Conservation (phyloP, 73 alveolate genomes). For the Tetrahymena borealis region DNA sequence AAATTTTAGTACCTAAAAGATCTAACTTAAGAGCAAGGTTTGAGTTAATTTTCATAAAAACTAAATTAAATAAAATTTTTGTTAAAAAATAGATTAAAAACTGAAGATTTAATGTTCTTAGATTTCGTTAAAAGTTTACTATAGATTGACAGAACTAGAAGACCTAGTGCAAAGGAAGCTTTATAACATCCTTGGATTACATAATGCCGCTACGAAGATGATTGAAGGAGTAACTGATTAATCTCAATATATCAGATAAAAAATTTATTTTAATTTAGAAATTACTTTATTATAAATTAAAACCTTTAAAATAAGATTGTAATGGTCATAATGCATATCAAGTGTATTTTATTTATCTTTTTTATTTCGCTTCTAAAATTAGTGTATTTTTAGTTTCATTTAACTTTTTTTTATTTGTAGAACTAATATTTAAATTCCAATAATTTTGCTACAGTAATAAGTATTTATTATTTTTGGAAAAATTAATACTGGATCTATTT, state of each 20-base stretch:
- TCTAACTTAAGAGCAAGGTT: conserved; percentile 67
- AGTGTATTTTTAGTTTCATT: too few species aligned
- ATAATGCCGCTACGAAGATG: conserved; percentile 46
- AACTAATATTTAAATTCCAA: too few species aligned
- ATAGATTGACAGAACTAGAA: conserved; percentile 57
- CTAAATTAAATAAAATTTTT: too few species aligned
- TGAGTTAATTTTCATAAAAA: too few species aligned
- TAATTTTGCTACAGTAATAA: too few species aligned
- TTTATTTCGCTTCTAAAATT: too few species aligned
- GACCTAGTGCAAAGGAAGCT: conserved; percentile 86
- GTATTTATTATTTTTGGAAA: too few species aligned
- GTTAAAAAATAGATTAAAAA: conserved; percentile 52
- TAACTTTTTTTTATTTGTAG: too few species aligned
- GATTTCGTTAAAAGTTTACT: conserved; percentile 66
- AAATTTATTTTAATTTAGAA: neutral
- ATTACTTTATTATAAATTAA: neutral
- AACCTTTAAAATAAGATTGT: too few species aligned
- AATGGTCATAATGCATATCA: too few species aligned
- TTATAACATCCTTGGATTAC: conserved; percentile 73
- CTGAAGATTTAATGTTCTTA: conserved; percentile 58
- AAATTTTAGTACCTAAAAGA: conserved; percentile 85
- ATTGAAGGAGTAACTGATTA: conserved; percentile 14
- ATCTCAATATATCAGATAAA: neutral
- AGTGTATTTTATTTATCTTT: too few species aligned
- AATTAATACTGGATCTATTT: too few species aligned